Base-by-base conservation (phyloP, 148 eudicot species). In the Agrostemma githago region DNA sequence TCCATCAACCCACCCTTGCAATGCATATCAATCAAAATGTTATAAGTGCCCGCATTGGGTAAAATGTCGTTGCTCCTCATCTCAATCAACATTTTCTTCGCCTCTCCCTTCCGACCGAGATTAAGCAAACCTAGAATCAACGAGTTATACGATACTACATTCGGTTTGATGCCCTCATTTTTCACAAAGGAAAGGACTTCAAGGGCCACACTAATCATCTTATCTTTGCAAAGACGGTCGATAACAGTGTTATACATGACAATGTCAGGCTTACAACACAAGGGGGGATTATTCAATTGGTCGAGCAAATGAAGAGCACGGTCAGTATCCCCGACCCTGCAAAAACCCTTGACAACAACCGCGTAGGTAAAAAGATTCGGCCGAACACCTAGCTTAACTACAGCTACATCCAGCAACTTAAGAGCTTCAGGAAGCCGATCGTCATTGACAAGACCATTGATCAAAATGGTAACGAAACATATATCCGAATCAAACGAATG, bases 341-440 rank as follows among this genome's bases (percentile, higher is more conserved):
- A 26, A 26, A 26, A 82, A 58, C 83, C 67, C 19, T 86, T 84
- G 21, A 83, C 62, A 62, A 86, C 54, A 37, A 73, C 17, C 20
- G 57, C 71, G 56, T 19, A 62, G 4, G 62, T 61, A 26, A 26
- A 26, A 26, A 26, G 34, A 26, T 26, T 26, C 34, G 34, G 34
- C 34, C 34, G 34, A 26, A 77, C 17, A 1, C 79, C 79, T 26
- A 26, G 34, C 34, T 26, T 26, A 26, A 26, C 34, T 26, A 26
- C 34, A 26, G 34, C 34, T 26, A 26, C 34, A 26, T 26, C 34
- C 34, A 26, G 34, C 34, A 26, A 26, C 34, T 26, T 26, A 26
- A 26, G 3, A 44, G 15, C 5, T 54, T 77, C 17, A 26, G 34
- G 5, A 44, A 15, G 46, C 20, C 34, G 34, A 26, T 26, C 34